A percentile compares a stretch with the other conserved stretches of the same genome.
Conservation (phyloP, 208 protist species). For the Jaenimonas drosophilae region DNA sequence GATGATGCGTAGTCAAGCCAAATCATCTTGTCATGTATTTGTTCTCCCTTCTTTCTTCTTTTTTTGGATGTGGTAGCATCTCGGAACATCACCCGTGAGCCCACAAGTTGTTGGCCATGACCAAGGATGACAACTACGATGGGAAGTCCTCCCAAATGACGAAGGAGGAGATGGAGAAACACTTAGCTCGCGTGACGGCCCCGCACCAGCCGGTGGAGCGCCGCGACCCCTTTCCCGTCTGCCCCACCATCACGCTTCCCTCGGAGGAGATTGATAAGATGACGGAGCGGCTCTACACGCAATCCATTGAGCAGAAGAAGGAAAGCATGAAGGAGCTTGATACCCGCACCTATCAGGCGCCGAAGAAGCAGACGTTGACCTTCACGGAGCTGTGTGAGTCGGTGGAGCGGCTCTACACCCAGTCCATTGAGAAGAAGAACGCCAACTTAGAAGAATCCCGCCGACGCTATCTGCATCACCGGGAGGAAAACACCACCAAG, state of each 20-base stretch:
- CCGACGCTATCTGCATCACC: too few species aligned
- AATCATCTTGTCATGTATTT: too few species aligned
- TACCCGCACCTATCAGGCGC: conserved; percentile 3
- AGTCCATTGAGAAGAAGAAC: conserved; percentile 20
- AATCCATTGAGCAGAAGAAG: conserved; percentile 22
- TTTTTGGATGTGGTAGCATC: too few species aligned
- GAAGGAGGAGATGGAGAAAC: conserved; percentile 45
- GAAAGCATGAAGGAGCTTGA: conserved; percentile 16
- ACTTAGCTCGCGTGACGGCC: conserved; percentile 29
- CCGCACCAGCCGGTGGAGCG: conserved; percentile 14
- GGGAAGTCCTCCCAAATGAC: conserved; percentile 12
- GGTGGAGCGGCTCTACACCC: conserved; percentile 41
- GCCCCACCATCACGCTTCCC: conserved; percentile 29
- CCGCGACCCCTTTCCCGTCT: conserved; percentile 54
- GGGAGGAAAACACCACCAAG: conserved; percentile 5
- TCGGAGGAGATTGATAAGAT: conserved; percentile 42
- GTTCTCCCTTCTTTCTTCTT: too few species aligned
- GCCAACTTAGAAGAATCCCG: conserved; percentile 19
- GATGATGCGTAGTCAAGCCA: too few species aligned
- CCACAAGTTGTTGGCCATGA: conserved; percentile 2
- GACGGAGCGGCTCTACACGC: conserved; percentile 62
- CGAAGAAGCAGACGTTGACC: conserved; percentile 4
- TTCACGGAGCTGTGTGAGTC: conserved; percentile 23
- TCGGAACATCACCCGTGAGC: background rate
- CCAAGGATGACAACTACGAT: conserved; percentile 6